Conservation (phyloP, 441 rosid species). For the Adansonia madagascariensis region DNA sequence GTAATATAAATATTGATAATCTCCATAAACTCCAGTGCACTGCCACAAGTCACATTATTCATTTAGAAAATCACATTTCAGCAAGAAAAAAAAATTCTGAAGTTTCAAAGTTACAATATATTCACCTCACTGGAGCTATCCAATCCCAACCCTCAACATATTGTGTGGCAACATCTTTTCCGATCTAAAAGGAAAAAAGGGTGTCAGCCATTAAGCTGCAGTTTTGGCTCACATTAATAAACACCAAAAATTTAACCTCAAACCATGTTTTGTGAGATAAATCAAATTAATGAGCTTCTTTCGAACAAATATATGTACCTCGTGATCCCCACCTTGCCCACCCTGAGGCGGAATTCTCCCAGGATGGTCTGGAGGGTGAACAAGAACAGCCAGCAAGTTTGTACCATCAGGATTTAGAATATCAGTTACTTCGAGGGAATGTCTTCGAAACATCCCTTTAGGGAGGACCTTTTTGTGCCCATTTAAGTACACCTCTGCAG, state of each 20-base stretch:
- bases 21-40: not conserved
- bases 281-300: conserved; percentile 9
- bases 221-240: conserved; percentile 10
- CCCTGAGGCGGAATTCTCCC: conserved; percentile 84
- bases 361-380: conserved; percentile 96
- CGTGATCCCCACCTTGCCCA: conserved; percentile 99
- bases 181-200: conserved; percentile 58
- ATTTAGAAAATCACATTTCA: not conserved
- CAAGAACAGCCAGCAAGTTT: conserved; percentile 85
- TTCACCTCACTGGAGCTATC: conserved; percentile 93
- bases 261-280: conserved; percentile 7
- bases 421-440: conserved; percentile 76
- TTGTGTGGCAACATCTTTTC: conserved; percentile 92
- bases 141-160: conserved; percentile 99
- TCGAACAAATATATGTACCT: conserved; percentile 48
- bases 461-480: conserved; percentile 76
- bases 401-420: conserved; percentile 63
- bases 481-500: conserved; percentile 79
- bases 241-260: conserved; percentile 12
- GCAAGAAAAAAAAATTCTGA: conserved; percentile 10
- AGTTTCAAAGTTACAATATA: conserved; percentile 23
- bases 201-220: conserved; percentile 26
- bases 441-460: conserved; percentile 94
- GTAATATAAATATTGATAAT: not conserved
- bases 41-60: conserved; percentile 7